Base-by-base conservation (phyloP, 345 rosid species). In the Aurinia saxatilis region DNA sequence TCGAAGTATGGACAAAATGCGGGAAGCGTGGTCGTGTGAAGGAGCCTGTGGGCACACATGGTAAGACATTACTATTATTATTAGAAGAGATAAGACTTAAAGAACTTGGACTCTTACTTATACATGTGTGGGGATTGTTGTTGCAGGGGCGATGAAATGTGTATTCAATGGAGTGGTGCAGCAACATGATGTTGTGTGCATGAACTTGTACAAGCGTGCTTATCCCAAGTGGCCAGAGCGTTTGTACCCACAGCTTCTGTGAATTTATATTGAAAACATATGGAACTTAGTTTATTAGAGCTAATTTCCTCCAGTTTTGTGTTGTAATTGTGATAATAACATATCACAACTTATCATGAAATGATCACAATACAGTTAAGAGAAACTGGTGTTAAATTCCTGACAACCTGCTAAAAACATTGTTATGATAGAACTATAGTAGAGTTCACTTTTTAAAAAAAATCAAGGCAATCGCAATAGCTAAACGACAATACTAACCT, bases 21-120 rank as follows among this genome's bases (percentile, higher is more conserved):
- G 95, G 96, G 31, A 83, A 82, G 1, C 95, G 95, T 57, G 97
- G 96, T 70, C 91, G 95, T 10, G 71, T 93, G 33, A 93, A 77
- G 88, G 97, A 93, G 75, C 99, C 96, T 63, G 78, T 89, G 34
- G 99, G 97, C 10, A 90, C 97, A 61, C 96, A 93, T 57, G 96
- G 99, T 90, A 85, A 58, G 82, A 30, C 19, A 49, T 38, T 25
- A 30, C 23, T 29, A n/a, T 36, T 9, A 7, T 44, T 27, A 17
- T 38, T 29, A 48, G 49, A 12, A 55, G 63, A 34, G 8, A 47
- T n/a, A 30, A 16, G 2, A 21, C 25, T 45, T 2, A 10, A 10
- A 13, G 38, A 14, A 5, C 9, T 23, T 5, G 9, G 45, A 33
- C 41, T 31, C 16, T 49, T 38, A 11, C 37, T 41, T 31, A 41